Base-by-base conservation (phyloP, 2,329 filamentous ascomycete genomes). In the Aspergillus sclerotialis region DNA sequence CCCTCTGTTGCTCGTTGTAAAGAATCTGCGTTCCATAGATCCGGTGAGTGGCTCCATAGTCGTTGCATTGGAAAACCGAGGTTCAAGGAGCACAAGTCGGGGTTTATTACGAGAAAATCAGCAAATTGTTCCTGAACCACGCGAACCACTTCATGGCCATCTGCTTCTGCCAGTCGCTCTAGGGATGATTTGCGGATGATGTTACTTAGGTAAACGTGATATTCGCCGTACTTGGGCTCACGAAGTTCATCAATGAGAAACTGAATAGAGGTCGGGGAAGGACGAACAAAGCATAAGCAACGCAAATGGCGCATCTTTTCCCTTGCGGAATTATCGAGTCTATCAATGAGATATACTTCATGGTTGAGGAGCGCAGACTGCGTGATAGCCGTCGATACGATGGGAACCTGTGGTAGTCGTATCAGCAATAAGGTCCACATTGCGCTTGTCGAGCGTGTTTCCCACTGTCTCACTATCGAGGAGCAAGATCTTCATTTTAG, bases 241-340 rank as follows among this genome's bases (percentile, higher is more conserved):
- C 92, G 78, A 36, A 98, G 74, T 67, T 98, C 92, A 55, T 98
- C 92, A 48, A 98, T 90, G 34, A 98, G 75, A 43, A 84, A 78
- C 56, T 98, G 89, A 55, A 96, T 88, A 4, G 90, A 93, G 48
- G 93, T 87, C 9, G 90, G 76, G 0, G 90, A 94, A 6, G 92
- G 92, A 26, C 93, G 82, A 30, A 98, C 76, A 49, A 98, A 90
- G 58, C 88, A 95, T 17, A 96, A 68, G 60, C 92, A 98, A 33
- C 88, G 80, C 33, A 98, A 73, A 68, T 98, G 92, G 42, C 92
- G 83, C 92, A 98, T 96, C 72, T 94, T 95, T 67, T 98, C 93
- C 30, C 92, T 78, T 43, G 80, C 80, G 39, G 76, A 69, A 50
- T 95, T 96, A 58, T 96, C 92, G 37, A 98, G 70, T 39, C 92